Conservation (phyloP, 2,329 filamentous ascomycete genomes). For the Fusarium verticillioides region DNA sequence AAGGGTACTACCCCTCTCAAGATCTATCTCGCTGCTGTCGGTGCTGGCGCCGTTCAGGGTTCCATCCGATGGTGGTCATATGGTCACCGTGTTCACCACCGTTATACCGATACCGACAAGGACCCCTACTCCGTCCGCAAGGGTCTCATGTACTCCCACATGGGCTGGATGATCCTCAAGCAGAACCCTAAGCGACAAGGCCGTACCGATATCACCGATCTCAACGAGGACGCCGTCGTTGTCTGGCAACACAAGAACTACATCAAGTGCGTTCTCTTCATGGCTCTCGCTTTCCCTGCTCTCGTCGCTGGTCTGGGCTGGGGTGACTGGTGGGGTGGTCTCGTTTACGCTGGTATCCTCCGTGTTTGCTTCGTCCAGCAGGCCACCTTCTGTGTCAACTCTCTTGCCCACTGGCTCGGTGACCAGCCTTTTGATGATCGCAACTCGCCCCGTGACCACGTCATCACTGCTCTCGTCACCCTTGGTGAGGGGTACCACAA, state of each 20-base stretch:
- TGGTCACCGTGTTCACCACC: constrained; percentile 87
- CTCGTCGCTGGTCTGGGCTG: constrained; percentile 81
- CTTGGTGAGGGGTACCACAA: constrained; percentile 94
- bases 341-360: constrained; percentile 86
- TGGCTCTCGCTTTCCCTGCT: constrained; percentile 81
- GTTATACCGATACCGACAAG: constrained; percentile 93
- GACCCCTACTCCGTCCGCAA: constrained; percentile 93
- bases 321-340: constrained; percentile 84
- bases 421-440: constrained; percentile 94
- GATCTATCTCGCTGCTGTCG: constrained; percentile 84
- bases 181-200: constrained; percentile 91
- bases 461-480: constrained; percentile 86
- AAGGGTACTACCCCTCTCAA: constrained; percentile 80
- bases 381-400: constrained; percentile 94
- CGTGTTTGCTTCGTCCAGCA: constrained; percentile 92
- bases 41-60: constrained; percentile 85
- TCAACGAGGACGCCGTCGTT: constrained; percentile 87
- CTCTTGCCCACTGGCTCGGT: constrained; percentile 88
- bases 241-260: constrained; percentile 91
- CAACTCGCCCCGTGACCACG: constrained; percentile 89
- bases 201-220: constrained; percentile 86
- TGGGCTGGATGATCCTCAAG: constrained; percentile 94
- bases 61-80: constrained; percentile 91
- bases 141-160: constrained; percentile 80
- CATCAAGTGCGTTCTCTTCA: constrained; percentile 80